Evolutionary conservation across 1,139 yeast species (phyloP), one percentile per base, ranked within the genome.

Genomic region (Yamadazyma atlantica): DNA sequence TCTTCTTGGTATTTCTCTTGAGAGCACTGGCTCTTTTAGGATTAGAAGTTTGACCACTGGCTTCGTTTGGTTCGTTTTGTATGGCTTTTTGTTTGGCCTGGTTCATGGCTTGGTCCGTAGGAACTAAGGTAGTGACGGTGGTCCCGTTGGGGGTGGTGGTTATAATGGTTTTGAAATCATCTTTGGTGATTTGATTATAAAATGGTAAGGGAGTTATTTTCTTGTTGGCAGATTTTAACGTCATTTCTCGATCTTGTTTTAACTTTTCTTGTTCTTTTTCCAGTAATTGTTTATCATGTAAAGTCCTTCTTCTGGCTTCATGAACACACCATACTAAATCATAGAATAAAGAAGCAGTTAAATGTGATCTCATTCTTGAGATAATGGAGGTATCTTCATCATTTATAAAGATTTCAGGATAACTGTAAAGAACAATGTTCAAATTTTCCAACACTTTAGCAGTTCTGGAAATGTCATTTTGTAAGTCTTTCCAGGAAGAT

Each of bases 291-390:
- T 75, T 76, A 38, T 69, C 78, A 19, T 73, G 67, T 36, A 78
- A 58, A 13, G 82, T 80, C 42, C 95, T 68, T 55, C 97, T 72
- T 57, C 95, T 72, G 0, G 96, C 96, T 56, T 90, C 97, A 59
- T 90, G 97, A 35, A 90, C 86, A 56, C 95, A 86, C 92, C 96
- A 89, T 14, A 90, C 92, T 41, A 90, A 72, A 60, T 90, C 97
- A 57, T 90, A 90, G 54, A 90, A 90, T 39, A 90, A 64, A 0
- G 96, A 88, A 0, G 95, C 96, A 0, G 96, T 86, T 51, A 90
- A 69, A 62, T 90, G 97, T 0, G 96, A 86, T 52, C 97, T 74
- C 95, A 89, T 90, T 40, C 94, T 72, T 1, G 87, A 78, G 34
- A 90, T 85, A 23, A 90, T 85, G 13, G 94, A 89, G 32, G 57